These are phyloP conservation scores for Pichia rugopelliculosa DNA, from an alignment of 805 yeast genomes.

Conservation along the genomic window DNA sequence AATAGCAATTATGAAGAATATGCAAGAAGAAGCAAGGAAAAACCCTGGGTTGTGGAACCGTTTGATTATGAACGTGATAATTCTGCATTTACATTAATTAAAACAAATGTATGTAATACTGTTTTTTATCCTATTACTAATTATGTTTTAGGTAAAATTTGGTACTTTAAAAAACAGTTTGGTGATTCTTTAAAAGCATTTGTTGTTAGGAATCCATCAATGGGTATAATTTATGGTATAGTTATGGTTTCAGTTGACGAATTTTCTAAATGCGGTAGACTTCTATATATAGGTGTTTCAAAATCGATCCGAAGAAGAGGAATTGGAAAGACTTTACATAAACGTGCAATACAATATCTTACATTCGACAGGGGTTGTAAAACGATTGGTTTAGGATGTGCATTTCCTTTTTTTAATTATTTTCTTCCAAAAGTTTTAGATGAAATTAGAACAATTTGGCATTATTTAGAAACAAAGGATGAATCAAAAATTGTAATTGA, in stretches of 20 bases:
- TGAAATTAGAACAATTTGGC: slow-evolving; percentile 13
- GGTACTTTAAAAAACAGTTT: slow-evolving; percentile 14
- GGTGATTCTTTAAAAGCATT: slow-evolving; percentile 37
- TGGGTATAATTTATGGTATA: slow-evolving; percentile 48
- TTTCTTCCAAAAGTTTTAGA: slow-evolving; percentile 7
- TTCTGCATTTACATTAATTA: slow-evolving; percentile 39
- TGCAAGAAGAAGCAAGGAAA: no score
- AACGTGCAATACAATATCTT: slow-evolving; percentile 44
- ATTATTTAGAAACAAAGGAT: slow-evolving; percentile 9
- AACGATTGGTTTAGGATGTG: slow-evolving; percentile 34
- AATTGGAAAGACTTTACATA: slow-evolving; percentile 48
- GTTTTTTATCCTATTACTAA: slow-evolving; percentile 4
- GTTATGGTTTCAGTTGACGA: slow-evolving; percentile 45
- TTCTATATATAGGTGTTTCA: slow-evolving; percentile 44
- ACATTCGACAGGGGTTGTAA: slow-evolving; percentile 36
- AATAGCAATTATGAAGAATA: neutral
- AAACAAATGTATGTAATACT: slow-evolving; percentile 24
- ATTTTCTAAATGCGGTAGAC: slow-evolving; percentile 32
- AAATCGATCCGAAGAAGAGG: slow-evolving; percentile 46
- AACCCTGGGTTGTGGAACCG: slow-evolving; percentile 52
- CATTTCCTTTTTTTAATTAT: slow-evolving; percentile 35
- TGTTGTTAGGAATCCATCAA: slow-evolving; percentile 49
- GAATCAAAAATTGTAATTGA: slow-evolving; percentile 7
- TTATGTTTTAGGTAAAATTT: slow-evolving; percentile 5
- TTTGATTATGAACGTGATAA: slow-evolving; percentile 44